Percentiles rank a stretch among this genome's conserved stretches.
Conservation (phyloP, 108 stramenopile genomes). For the Nitzschia palea region DNA sequence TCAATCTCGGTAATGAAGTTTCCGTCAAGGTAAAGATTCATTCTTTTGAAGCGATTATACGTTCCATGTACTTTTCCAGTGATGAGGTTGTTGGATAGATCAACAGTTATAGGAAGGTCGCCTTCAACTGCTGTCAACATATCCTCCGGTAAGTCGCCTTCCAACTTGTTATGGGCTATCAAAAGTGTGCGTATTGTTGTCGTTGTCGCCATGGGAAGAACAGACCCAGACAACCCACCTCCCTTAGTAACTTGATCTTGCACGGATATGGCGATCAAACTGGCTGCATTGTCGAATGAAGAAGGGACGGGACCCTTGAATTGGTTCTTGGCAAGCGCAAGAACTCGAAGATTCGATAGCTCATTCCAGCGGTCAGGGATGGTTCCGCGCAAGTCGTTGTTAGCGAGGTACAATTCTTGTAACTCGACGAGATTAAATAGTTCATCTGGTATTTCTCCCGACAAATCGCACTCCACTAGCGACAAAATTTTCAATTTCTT, state of each 20-base stretch:
- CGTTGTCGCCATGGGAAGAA: slow-evolving; percentile 27
- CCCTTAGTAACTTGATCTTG: slow-evolving; percentile 31
- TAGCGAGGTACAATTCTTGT: slow-evolving; percentile 21
- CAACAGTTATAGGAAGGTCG: slow-evolving; percentile 22
- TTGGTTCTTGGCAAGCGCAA: slow-evolving; percentile 36
- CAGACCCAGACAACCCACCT: slow-evolving; percentile 24
- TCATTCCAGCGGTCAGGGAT: slow-evolving; percentile 24
- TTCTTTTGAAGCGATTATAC: slow-evolving; percentile 31
- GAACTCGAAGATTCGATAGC: slow-evolving; percentile 19
- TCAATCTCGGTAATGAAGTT: slow-evolving; percentile 37
- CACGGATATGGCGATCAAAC: slow-evolving; percentile 26
- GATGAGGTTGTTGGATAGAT: slow-evolving; percentile 44
- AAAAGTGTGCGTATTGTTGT: slow-evolving; percentile 10
- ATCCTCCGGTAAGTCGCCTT: slow-evolving; percentile 18
- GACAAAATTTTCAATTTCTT: slow-evolving; percentile 10
- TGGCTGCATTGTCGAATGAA: slow-evolving; percentile 34
- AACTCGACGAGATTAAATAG: slow-evolving; percentile 35
- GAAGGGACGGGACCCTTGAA: slow-evolving; percentile 45
- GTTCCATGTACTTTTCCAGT: slow-evolving; percentile 38
- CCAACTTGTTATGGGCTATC: slow-evolving; percentile 23
- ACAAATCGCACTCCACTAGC: slow-evolving; percentile 25
- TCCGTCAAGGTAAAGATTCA: slow-evolving; percentile 45
- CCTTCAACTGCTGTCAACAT: slow-evolving; percentile 24
- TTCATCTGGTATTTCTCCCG: slow-evolving; percentile 37
- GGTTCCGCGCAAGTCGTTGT: slow-evolving; percentile 30